phyloP scores from a whole-genome alignment of 2,329 filamentous ascomycete genomes.

The Stagonosporopsis vannaccii region DNA sequence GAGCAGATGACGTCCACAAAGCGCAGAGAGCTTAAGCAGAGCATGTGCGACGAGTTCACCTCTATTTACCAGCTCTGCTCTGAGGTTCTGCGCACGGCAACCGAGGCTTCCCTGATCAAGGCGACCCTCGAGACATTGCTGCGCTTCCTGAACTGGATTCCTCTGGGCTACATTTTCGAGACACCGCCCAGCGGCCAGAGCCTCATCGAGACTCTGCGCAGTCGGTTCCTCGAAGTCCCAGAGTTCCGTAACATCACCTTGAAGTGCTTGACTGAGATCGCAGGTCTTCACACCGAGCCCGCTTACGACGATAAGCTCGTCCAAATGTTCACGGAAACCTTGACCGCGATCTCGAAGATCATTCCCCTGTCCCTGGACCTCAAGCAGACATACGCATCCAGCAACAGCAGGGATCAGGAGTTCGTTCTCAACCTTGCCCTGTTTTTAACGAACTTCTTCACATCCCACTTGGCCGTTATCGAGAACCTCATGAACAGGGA shows the following conservation, averaged over 20 bases:
- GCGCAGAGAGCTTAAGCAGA: constrained; percentile 94
- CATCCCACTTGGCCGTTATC: constrained; percentile 89
- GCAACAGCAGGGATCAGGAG: constrained; percentile 92
- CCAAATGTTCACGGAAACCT: constrained; percentile 97
- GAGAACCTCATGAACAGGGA: constrained; percentile 96
- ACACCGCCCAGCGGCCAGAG: constrained; percentile 68
- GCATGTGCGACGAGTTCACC: constrained; percentile 98
- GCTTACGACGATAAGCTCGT: constrained; percentile 95
- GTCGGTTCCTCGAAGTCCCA: constrained; percentile 87
- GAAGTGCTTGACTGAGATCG: constrained; percentile 97
- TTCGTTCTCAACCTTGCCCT: constrained; percentile 97
- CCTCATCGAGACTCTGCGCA: constrained; percentile 92
- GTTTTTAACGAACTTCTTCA: constrained; percentile 97
- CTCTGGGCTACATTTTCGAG: constrained; percentile 97
- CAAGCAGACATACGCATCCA: constrained; percentile 87
- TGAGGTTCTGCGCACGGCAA: constrained; percentile 90
- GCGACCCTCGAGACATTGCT: constrained; percentile 96
- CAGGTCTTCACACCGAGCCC: constrained; percentile 84
- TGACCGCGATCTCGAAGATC: constrained; percentile 91
- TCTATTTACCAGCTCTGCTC: constrained; percentile 98
- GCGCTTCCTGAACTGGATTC: constrained; percentile 99
- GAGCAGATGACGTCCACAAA: constrained; percentile 99
- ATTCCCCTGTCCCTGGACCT: constrained; percentile 91
- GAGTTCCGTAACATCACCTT: constrained; percentile 97
- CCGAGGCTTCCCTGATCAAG: constrained; percentile 87